phyloP scores from a whole-genome alignment of 2,329 filamentous ascomycete genomes.

The Colletotrichum gloeosporioides region DNA sequence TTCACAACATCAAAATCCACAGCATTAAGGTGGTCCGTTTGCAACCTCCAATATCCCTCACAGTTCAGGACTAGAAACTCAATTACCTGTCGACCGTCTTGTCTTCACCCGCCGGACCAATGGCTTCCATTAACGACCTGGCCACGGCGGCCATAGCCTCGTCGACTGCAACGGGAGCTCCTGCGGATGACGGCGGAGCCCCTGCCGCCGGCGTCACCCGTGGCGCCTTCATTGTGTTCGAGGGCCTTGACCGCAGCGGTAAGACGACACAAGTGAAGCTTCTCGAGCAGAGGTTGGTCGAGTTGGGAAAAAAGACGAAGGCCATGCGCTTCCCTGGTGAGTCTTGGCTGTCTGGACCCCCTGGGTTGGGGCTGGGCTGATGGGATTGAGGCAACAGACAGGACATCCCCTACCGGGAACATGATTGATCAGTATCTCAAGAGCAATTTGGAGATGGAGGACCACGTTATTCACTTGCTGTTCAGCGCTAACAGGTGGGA shows the following conservation, averaged over 20 bases:
- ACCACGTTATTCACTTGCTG: constrained; percentile 88
- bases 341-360: background rate
- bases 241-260: constrained; percentile 88
- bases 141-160: constrained; percentile 52
- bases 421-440: constrained; percentile 87
- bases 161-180: constrained; percentile 29
- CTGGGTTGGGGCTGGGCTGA: background rate
- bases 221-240: constrained; percentile 82
- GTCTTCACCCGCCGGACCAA: constrained; percentile 8
- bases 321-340: constrained; percentile 64
- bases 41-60: background rate
- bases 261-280: constrained; percentile 89
- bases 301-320: constrained; percentile 53
- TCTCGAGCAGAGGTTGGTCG: constrained; percentile 61
- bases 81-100: background rate
- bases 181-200: background rate
- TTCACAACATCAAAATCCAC: background rate
- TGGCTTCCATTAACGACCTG: constrained; percentile 57
- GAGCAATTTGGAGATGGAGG: constrained; percentile 74
- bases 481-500: constrained; percentile 96
- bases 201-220: constrained; percentile 39
- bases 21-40: background rate
- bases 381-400: constrained; percentile 56
- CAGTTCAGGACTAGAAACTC: background rate
- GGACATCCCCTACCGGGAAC: constrained; percentile 82